Conservation (phyloP, 1,139 yeast species). For the Taphrina wiesneri region DNA sequence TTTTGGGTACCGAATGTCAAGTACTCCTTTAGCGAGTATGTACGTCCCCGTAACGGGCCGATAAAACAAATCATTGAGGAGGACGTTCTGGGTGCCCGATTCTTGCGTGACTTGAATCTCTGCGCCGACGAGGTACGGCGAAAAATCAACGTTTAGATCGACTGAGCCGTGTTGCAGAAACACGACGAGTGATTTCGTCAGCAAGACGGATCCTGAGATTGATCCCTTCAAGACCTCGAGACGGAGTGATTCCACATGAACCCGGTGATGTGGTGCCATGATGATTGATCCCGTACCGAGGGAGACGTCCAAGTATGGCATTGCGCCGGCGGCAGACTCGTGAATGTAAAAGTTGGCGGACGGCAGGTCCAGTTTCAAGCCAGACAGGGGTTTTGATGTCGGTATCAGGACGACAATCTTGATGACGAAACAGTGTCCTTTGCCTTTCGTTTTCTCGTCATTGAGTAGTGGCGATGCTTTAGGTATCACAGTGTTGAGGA, state of each 20-base stretch:
- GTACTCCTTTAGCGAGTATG: neutral
- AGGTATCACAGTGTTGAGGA: neutral
- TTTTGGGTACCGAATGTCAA: constrained; percentile 8
- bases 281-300: constrained; percentile 10
- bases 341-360: constrained; percentile 15
- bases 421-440: constrained; percentile 21
- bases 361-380: constrained; percentile 10
- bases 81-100: neutral
- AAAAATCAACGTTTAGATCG: constrained; percentile 15
- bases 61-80: constrained; percentile 13
- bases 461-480: neutral
- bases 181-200: constrained; percentile 7
- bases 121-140: constrained; percentile 26
- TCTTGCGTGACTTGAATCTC: constrained; percentile 8
- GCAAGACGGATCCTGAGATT: constrained; percentile 5
- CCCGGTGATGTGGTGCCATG: constrained; percentile 8
- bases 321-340: constrained; percentile 15
- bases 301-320: constrained; percentile 6
- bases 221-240: constrained; percentile 1
- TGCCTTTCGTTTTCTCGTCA: constrained; percentile 1
- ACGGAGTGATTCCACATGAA: constrained; percentile 6
- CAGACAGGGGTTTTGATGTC: constrained; percentile 16
- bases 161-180: constrained; percentile 7
- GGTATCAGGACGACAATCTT: constrained; percentile 19
- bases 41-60: constrained; percentile 21